phyloP scores from a whole-genome alignment of 352 stramenopile genomes.

The Phytophthora hibernalis region DNA sequence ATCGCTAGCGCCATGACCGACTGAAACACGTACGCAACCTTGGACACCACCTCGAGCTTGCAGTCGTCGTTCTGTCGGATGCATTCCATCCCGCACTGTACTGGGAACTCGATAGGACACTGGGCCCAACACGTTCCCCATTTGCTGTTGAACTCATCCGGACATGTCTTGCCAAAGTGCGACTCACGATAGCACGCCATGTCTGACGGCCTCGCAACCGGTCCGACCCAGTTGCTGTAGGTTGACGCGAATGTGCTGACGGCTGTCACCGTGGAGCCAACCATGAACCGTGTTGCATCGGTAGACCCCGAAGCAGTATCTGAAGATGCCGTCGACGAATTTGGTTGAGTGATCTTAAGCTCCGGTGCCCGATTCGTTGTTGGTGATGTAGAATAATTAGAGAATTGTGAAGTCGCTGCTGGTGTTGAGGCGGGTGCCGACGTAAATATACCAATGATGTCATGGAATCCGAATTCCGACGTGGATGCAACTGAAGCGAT shows the following conservation, averaged over 20 bases:
- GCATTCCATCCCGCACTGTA: conserved; percentile 58
- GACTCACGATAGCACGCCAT: conserved; percentile 42
- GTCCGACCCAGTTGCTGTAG: conserved; percentile 25
- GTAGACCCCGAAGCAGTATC: background rate
- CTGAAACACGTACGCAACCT: conserved; percentile 35
- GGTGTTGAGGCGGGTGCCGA: conserved; percentile 6
- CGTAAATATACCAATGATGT: conserved; percentile 4
- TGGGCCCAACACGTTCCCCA: conserved; percentile 48
- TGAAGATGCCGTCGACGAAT: conserved; percentile 2
- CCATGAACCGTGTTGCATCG: background rate
- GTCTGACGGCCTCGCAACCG: conserved; percentile 12
- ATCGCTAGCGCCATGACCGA: conserved; percentile 36
- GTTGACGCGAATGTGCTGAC: conserved; percentile 22
- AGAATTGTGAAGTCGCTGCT: background rate
- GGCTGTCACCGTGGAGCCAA: conserved; percentile 6
- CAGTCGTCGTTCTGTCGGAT: conserved; percentile 50
- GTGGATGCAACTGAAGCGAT: background rate
- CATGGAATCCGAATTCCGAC: conserved; percentile 7
- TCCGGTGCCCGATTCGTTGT: background rate
- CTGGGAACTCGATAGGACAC: conserved; percentile 51
- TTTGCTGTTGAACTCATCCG: conserved; percentile 40
- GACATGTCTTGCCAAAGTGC: conserved; percentile 28
- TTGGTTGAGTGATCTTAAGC: background rate
- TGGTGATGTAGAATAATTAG: background rate
- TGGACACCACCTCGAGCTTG: conserved; percentile 37